These are phyloP conservation scores for Phytopythium ostracodes DNA, from an alignment of 352 stramenopile genomes.

Conservation along the genomic window DNA sequence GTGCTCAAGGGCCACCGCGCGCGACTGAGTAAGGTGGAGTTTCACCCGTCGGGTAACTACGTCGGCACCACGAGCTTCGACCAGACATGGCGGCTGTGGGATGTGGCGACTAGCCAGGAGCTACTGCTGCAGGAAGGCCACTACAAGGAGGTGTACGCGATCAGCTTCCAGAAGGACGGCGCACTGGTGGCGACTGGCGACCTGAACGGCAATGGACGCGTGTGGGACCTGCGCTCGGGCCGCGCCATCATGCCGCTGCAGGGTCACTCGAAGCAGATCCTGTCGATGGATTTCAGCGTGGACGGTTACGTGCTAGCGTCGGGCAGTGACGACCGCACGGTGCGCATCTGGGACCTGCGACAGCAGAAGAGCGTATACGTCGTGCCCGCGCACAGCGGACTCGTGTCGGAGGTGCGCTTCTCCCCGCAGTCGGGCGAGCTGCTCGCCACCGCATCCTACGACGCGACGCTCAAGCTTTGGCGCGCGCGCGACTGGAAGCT, in stretches of 20 bases:
- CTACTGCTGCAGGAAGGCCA: constrained; percentile 97
- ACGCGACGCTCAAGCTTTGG: constrained; percentile 94
- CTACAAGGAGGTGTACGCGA: constrained; percentile 92
- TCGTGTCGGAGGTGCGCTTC: constrained; percentile 92
- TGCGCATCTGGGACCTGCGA: constrained; percentile 96
- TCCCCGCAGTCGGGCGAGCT: constrained; percentile 81
- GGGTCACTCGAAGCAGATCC: constrained; percentile 95
- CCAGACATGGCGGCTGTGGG: constrained; percentile 97
- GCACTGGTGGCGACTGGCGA: constrained; percentile 93
- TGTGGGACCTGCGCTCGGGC: constrained; percentile 96
- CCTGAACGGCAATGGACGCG: constrained; percentile 89
- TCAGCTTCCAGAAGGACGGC: constrained; percentile 95
- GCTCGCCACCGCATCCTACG: constrained; percentile 91
- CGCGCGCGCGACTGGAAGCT: constrained; percentile 91
- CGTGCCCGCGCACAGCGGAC: constrained; percentile 92
- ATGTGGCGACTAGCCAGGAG: constrained; percentile 90
- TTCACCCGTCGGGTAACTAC: constrained; percentile 92
- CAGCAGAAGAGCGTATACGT: constrained; percentile 89
- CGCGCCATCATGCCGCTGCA: constrained; percentile 88
- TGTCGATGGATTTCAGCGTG: constrained; percentile 90
- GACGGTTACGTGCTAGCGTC: constrained; percentile 94
- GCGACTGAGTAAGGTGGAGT: constrained; percentile 86
- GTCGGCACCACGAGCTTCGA: constrained; percentile 96
- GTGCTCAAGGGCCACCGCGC: constrained; percentile 69
- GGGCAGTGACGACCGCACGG: constrained; percentile 94